phyloP scores from a whole-genome alignment of 805 yeast species.

The Maudiozyma turicensis region DNA sequence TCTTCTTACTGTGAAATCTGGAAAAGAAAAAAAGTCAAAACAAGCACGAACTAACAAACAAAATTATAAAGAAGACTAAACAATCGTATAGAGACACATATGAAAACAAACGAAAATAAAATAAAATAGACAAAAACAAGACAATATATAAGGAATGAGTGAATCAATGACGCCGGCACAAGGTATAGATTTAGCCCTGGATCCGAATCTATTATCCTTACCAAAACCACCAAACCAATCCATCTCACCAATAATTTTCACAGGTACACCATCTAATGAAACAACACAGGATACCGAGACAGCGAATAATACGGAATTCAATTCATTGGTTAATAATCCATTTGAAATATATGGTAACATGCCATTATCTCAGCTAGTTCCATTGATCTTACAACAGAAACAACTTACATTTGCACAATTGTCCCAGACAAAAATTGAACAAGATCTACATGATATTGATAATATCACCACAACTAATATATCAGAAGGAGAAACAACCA shows the following conservation, averaged over 20 bases:
- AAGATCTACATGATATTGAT: not conserved
- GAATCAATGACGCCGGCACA: too few species aligned
- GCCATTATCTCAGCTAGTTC: slow-evolving; percentile 46
- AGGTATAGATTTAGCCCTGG: slow-evolving; percentile 26
- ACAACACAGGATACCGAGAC: not conserved
- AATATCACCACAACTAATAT: not conserved
- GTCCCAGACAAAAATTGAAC: slow-evolving; percentile 2
- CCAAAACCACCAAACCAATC: slow-evolving; percentile 5
- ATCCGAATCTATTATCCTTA: slow-evolving; percentile 25
- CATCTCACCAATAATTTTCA: not conserved
- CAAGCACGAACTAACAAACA: too few species aligned
- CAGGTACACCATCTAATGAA: not conserved
- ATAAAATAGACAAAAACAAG: too few species aligned
- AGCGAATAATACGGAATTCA: slow-evolving; percentile 3
- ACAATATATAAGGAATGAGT: too few species aligned
- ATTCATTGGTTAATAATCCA: slow-evolving; percentile 21
- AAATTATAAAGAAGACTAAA: too few species aligned
- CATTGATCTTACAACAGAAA: slow-evolving; percentile 37
- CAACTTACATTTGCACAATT: slow-evolving; percentile 8
- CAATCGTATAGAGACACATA: too few species aligned
- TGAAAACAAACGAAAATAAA: too few species aligned
- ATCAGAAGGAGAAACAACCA: not conserved
- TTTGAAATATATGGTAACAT: slow-evolving; percentile 29
- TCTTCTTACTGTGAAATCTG: too few species aligned
- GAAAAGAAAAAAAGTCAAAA: too few species aligned